A percentile compares a stretch with the other conserved stretches of the same genome.
Evolutionary conservation across 2,329 filamentous ascomycete species (phyloP).

Genomic region (Aspergillus pseudotamarii): DNA sequence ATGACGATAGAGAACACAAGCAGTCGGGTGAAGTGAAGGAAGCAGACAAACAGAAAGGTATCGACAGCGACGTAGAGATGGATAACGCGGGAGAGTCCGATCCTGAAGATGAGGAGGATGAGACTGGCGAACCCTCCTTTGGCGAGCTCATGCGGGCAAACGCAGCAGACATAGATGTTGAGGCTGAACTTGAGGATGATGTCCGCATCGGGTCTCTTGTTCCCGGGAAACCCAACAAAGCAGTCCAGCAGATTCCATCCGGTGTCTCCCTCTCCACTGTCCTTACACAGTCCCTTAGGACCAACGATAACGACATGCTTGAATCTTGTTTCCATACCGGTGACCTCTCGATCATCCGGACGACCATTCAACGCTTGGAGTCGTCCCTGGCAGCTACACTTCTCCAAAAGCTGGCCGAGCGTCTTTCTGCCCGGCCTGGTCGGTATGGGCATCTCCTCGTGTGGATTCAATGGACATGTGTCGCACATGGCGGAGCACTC

Average conservation of each 20-base stretch:
- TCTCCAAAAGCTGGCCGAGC: conserved; percentile 80
- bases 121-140: conserved; percentile 68
- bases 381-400: conserved; percentile 78
- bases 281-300: conserved; percentile 89
- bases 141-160: conserved; percentile 78
- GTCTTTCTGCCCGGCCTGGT: conserved; percentile 83
- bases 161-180: conserved; percentile 75
- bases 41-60: conserved; percentile 19
- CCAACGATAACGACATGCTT: conserved; percentile 85
- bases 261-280: conserved; percentile 86
- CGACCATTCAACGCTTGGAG: conserved; percentile 88
- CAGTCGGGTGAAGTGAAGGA: conserved; percentile 21
- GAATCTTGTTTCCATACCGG: conserved; percentile 87
- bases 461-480: conserved; percentile 94
- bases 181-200: conserved; percentile 51
- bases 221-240: conserved; percentile 48
- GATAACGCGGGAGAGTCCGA: conserved; percentile 40
- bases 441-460: conserved; percentile 87
- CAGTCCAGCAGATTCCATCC: conserved; percentile 62
- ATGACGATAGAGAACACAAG: conserved; percentile 24
- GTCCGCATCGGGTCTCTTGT: conserved; percentile 48
- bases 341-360: conserved; percentile 75
- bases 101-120: conserved; percentile 39
- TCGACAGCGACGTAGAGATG: conserved; percentile 31
- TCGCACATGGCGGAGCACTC: conserved; percentile 88